Evolutionary conservation across 2,329 filamentous ascomycete species (phyloP).

Genomic region (Diaporthe caulivora): DNA sequence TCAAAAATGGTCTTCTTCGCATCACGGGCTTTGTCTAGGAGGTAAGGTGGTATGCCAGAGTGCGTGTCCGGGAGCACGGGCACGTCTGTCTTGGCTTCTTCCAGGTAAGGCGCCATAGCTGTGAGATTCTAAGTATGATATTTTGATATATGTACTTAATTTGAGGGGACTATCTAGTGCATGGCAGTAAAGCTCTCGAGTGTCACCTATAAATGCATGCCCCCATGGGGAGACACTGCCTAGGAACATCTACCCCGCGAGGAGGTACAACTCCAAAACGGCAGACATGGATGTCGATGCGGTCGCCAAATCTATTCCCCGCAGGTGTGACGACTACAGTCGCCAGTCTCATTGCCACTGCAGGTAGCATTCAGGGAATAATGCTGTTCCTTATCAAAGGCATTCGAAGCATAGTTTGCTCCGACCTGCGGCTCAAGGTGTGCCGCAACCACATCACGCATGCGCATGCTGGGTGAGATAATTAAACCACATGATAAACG

Average conservation of each 20-base stretch:
- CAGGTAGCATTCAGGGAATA: not conserved
- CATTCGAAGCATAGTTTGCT: not conserved
- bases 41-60: slow-evolving; percentile 53
- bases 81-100: slow-evolving; percentile 47
- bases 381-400: not conserved
- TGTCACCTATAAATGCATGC: not conserved
- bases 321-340: not conserved
- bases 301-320: slow-evolving; percentile 27
- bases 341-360: not conserved
- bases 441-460: not conserved
- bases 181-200: not conserved
- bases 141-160: not conserved
- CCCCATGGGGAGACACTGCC: not conserved
- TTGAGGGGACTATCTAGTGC: not conserved
- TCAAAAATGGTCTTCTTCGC: slow-evolving; percentile 51
- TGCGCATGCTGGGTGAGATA: not conserved
- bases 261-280: slow-evolving; percentile 7
- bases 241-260: slow-evolving; percentile 21
- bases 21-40: slow-evolving; percentile 52
- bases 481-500: too few species aligned
- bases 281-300: slow-evolving; percentile 20
- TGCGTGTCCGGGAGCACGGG: slow-evolving; percentile 53
- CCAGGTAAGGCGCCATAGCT: slow-evolving; percentile 26
- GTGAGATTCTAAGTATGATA: not conserved
- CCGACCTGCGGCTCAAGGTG: not conserved